Conservation (phyloP, 2,329 filamentous ascomycete species). For the Scortechinia acanthostroma region DNA sequence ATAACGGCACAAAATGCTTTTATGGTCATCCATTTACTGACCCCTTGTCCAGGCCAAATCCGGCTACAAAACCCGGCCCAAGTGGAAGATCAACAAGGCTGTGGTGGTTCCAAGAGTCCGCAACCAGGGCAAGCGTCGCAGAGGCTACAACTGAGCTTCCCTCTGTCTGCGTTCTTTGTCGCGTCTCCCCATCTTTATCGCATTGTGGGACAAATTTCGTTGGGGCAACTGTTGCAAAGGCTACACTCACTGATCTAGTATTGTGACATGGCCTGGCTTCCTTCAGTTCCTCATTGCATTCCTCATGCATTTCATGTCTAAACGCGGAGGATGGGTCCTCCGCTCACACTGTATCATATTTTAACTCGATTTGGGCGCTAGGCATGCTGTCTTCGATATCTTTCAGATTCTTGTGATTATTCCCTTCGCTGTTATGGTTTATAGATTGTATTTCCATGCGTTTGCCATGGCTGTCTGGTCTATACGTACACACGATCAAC, state of each 20-base stretch:
- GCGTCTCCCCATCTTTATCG: background rate
- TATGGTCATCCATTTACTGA: too few relatives aligned
- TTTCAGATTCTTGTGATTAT: too few relatives aligned
- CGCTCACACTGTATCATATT: background rate
- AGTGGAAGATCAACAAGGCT: conserved; percentile 84
- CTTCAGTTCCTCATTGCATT: too few relatives aligned
- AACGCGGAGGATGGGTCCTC: background rate
- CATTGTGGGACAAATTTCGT: background rate
- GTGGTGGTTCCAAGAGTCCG: conserved; percentile 67
- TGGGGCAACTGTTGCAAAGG: too few relatives aligned
- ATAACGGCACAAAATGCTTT: background rate
- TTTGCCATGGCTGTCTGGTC: too few relatives aligned
- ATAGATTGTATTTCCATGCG: too few relatives aligned
- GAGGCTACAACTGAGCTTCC: background rate
- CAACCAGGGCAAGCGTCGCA: conserved; percentile 1
- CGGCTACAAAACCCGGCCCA: conserved; percentile 85
- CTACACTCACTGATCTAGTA: too few relatives aligned
- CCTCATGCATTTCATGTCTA: background rate
- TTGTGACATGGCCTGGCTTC: too few relatives aligned
- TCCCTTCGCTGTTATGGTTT: too few relatives aligned
- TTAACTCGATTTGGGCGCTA: too few relatives aligned
- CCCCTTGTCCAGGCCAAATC: conserved; percentile 54
- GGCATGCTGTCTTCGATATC: too few relatives aligned
- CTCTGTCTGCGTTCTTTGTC: background rate
- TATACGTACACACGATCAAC: too few relatives aligned